Evolutionary conservation across 805 yeast genomes (phyloP), one percentile per base, ranked within the genome.

Genomic region (Yarrowia bubula): DNA sequence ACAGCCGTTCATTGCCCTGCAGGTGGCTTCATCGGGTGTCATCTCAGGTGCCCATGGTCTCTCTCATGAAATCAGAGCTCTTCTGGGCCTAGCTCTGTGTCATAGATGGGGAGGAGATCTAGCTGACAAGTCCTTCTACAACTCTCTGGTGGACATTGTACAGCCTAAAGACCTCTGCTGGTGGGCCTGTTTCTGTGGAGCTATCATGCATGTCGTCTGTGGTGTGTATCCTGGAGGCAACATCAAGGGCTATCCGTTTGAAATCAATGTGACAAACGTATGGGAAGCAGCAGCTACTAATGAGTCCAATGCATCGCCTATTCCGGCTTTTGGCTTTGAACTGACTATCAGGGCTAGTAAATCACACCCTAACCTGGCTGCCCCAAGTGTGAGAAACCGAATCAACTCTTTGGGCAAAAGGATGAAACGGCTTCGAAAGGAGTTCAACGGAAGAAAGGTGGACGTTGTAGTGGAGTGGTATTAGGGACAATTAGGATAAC

Each of bases 61-160:
- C 51, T 84, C 90, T 1, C 93, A 89, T 72, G 81, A 86, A 68
- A 85, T 85, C 2, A 77, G 92, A 65, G 91, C 90, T 0, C 75
- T 89, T 55, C 81, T 88, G 11, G 93, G 93, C 0, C 81, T 88
- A 35, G 89, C 91, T 1, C 76, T 88, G 31, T 86, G 91, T 75
- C 90, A 87, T 70, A 78, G 95, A 69, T 89, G 93, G 93, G 93
- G 93, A 39, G 90, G 89, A 3, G 91, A 87, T 68, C 77, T 88
- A 13, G 88, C 90, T 14, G 84, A 82, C 44, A 66, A 55, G 47
- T 14, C 65, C 5, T 81, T 78, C 70, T 82, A 82, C 69, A 71
- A 73, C 31, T 57, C 70, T 8, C 62, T 73, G n/a, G 66, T 70
- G n/a, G 44, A 67, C 8, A 65, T 73, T 10, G 69, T 71, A 3